Evolutionary conservation across 2,329 filamentous ascomycete species (phyloP).

Genomic region (Beauveria asiatica): DNA sequence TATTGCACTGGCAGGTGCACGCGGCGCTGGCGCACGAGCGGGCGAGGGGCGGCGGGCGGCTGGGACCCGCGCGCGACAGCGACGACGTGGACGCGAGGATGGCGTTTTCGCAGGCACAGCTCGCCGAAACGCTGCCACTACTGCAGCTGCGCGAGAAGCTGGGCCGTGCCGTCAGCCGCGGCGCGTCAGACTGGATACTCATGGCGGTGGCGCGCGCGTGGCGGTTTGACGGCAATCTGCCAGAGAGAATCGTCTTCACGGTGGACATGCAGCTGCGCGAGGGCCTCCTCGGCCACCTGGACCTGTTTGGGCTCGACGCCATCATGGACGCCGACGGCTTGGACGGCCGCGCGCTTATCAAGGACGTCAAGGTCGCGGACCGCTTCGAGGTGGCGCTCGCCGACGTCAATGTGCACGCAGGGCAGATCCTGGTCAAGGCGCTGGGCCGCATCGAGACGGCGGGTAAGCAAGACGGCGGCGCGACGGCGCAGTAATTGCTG

Average conservation of each 20-base stretch:
- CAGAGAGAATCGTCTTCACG: constrained; percentile 39
- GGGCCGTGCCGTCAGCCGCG: constrained; percentile 35
- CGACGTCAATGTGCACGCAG: constrained; percentile 43
- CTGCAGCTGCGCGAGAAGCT: constrained; percentile 46
- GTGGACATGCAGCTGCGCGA: constrained; percentile 31
- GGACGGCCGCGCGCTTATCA: constrained; percentile 26
- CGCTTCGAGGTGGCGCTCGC: constrained; percentile 46
- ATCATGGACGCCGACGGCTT: constrained; percentile 32
- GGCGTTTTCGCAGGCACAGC: constrained; percentile 34
- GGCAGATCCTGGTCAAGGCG: constrained; percentile 38
- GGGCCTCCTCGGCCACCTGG: constrained; percentile 33
- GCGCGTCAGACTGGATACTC: constrained; percentile 45
- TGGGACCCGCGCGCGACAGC: constrained; percentile 14
- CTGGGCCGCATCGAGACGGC: constrained; percentile 15
- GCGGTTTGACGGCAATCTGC: constrained; percentile 42
- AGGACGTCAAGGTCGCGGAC: constrained; percentile 41
- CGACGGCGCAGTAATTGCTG: not conserved
- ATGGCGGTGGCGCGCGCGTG: constrained; percentile 54
- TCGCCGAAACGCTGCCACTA: constrained; percentile 39
- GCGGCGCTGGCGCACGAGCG: constrained; percentile 43
- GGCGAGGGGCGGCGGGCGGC: constrained; percentile 16
- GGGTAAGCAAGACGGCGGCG: not conserved
- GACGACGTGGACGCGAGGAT: constrained; percentile 30
- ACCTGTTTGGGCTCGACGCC: constrained; percentile 42
- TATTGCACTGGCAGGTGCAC: constrained; percentile 60